Evolutionary conservation across 306 rosid genomes (phyloP).

Genomic region (Fragaria iinumae): DNA sequence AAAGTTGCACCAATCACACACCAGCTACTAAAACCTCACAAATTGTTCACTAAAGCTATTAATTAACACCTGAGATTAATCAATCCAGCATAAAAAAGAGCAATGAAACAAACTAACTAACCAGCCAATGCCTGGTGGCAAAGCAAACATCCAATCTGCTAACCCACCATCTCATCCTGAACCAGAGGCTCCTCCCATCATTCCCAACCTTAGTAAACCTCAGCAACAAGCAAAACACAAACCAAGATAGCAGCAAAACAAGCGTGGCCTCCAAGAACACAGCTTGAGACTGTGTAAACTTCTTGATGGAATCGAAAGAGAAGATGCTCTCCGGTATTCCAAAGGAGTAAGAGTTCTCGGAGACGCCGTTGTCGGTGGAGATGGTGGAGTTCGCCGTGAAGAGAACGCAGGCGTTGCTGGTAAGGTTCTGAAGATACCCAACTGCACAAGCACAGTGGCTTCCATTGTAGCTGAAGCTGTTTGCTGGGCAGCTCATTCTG

Average conservation of each 20-base stretch:
- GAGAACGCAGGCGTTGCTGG: constrained; percentile 42
- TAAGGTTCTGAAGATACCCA: constrained; percentile 49
- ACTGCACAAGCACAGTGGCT: constrained; percentile 75
- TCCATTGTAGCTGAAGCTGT: constrained; percentile 60
- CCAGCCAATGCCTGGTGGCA: constrained; percentile 96
- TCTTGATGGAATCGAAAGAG: constrained; percentile 70
- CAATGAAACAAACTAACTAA: constrained; percentile 34
- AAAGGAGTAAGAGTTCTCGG: constrained; percentile 37
- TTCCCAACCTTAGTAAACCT: constrained; percentile 57
- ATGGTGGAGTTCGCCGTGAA: constrained; percentile 45
- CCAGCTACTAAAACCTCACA: not conserved
- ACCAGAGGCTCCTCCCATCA: constrained; percentile 77
- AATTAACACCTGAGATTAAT: not conserved
- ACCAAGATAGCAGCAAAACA: constrained; percentile 75
- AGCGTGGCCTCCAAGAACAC: constrained; percentile 90
- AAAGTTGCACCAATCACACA: not conserved
- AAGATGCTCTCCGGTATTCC: constrained; percentile 58
- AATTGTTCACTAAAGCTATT: not conserved
- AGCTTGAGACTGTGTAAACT: constrained; percentile 93
- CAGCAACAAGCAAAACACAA: constrained; percentile 54
- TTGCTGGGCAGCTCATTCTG: constrained; percentile 65
- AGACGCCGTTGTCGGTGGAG: constrained; percentile 42
- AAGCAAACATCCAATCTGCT: constrained; percentile 90
- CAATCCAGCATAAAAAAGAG: not conserved
- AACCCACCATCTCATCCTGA: constrained; percentile 75